These are phyloP conservation scores for Metarhizium album DNA, from an alignment of 2,329 filamentous ascomycete genomes.

Conservation along the genomic window DNA sequence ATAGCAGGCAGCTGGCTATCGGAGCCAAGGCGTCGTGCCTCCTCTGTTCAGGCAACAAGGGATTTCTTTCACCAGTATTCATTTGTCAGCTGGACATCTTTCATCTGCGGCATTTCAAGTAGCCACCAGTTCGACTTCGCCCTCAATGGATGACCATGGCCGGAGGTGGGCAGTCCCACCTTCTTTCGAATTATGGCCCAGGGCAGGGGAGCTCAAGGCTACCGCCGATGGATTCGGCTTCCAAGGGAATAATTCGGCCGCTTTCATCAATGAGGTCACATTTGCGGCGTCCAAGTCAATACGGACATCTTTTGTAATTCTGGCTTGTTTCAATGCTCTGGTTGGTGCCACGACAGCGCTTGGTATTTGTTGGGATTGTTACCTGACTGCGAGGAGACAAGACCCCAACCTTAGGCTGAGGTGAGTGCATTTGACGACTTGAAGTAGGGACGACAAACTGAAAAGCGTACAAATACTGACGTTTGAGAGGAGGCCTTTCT, in stretches of 20 bases:
- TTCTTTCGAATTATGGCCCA: constrained; percentile 7
- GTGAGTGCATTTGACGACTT: constrained; percentile 16
- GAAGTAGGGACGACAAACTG: background rate
- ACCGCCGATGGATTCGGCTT: constrained; percentile 15
- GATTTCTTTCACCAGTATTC: background rate
- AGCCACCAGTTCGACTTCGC: background rate
- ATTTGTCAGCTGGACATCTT: background rate
- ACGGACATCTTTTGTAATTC: constrained; percentile 49
- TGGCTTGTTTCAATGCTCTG: constrained; percentile 50
- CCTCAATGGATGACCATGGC: constrained; percentile 2
- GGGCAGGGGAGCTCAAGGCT: constrained; percentile 6
- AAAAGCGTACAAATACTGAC: background rate
- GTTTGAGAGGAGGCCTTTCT: constrained; percentile 20
- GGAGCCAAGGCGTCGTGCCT: constrained; percentile 4
- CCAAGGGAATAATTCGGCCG: constrained; percentile 31
- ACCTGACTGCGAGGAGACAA: constrained; percentile 31
- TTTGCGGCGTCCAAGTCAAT: constrained; percentile 46
- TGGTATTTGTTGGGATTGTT: constrained; percentile 48
- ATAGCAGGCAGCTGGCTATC: constrained; percentile 1
- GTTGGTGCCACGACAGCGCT: constrained; percentile 44
- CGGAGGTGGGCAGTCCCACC: constrained; percentile 4
- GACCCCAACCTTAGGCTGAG: constrained; percentile 30
- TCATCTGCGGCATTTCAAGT: background rate
- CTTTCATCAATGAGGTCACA: constrained; percentile 38
- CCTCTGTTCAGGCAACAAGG: background rate